Evolutionary conservation across 2,329 filamentous ascomycete genomes (phyloP), one percentile per base, ranked within the genome.

Genomic region (Nannizziopsis arthrosporioides): DNA sequence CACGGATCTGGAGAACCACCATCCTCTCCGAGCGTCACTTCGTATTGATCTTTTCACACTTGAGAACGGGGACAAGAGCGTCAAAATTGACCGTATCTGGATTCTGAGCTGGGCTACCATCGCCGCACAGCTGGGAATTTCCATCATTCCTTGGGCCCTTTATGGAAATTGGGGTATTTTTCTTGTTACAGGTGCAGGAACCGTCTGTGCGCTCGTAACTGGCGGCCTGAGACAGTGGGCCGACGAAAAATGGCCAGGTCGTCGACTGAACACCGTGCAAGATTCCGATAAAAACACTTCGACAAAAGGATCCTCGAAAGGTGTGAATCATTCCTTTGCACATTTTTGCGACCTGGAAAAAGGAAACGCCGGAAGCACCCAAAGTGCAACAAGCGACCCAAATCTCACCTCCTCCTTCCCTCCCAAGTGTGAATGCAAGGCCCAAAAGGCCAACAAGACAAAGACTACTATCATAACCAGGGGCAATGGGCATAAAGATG

Each of bases 221-320:
- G 42, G 42, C 12, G n/a, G 11, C 17, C 42, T 44, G 10, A 19
- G n/a, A n/a, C 42, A 44, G 27, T 44, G 42, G 42, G 19, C 14
- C 3, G 12, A 30, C 6, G 42, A 44, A n/a, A 44, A 44, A 32
- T 44, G 42, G 42, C 11, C 27, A 5, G 12, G 17, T 30, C 42
- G 17, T 27, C 11, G 12, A 2, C n/a, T n/a, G 3, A 14, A n/a
- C 18, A 2, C n/a, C 6, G 7, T 7, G n/a, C 10, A 12, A 3
- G 12, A n/a, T 32, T 6, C 19, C 7, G 22, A 27, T 7, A 27
- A 27, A 7, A 27, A 27, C 7, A 27, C 22, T 27, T 27, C 22
- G 7, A 7, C 22, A 7, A 27, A 27, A 7, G 7, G 22, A 27
- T 7, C 22, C 22, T 27, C 22, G 22, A 7, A 27, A 27, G 22